Evolutionary conservation across 495 filamentous ascomycete species (phyloP), one percentile per base, ranked within the genome.

Genomic region (Penicillium tannophilum): DNA sequence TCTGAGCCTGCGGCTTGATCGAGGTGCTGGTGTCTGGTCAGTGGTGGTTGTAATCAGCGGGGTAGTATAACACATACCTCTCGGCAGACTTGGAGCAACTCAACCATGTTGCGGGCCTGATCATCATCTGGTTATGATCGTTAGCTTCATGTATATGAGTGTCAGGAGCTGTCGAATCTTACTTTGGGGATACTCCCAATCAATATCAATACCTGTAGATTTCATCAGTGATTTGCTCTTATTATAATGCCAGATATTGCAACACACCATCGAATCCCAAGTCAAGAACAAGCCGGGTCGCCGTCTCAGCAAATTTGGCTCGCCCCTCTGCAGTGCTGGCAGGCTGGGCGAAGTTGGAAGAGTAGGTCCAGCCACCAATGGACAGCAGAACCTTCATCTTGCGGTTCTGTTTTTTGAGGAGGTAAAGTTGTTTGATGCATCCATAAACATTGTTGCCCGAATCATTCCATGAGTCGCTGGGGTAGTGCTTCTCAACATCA

Each of bases 331-430:
- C 75, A 0, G 86, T 88, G 57, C 70, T 73, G 16, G 74, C 74
- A 44, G 92, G 90, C 41, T 79, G 80, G 19, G 84, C 80, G 70
- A 99, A 97, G 73, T 97, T 95, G 67, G 84, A 72, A 52, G 89
- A 90, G 72, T 97, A 98, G 0, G 93, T 96, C 94, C 95, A 98
- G 30, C 94, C 94, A 58, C 94, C 94, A 61, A 99, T 94, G 47
- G 90, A 95, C 12, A 99, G 85, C 10, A 98, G 81, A 6, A 96
- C 82, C 74, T 98, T 97, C 46, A 98, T 77, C 69, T 95, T 87
- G 54, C 94, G 86, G 73, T 98, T 87, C 58, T 84, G 78, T 67
- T 89, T 88, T 82, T 98, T 98, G 36, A 93, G 85, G 26, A 98
- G 80, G 75, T 88, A 91, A 20, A 98, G 85, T 77, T 98, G 94